phyloP scores from a whole-genome alignment of 2,329 filamentous ascomycete species.

The Grosmannia serpens region DNA sequence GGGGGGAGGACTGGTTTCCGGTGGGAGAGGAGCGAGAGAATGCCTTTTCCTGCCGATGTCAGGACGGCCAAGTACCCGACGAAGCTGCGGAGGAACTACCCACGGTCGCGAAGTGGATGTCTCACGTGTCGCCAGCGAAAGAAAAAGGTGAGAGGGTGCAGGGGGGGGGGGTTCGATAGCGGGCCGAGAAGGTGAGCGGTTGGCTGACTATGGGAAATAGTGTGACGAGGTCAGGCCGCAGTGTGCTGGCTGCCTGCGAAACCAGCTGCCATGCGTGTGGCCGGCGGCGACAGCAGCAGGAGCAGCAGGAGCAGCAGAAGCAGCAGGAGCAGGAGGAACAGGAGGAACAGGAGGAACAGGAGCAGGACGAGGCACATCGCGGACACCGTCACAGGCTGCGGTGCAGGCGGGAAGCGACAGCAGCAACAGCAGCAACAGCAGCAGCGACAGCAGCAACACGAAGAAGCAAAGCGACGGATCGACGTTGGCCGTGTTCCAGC shows the following conservation, averaged over 20 bases:
- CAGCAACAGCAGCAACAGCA: not conserved
- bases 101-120: slow-evolving; percentile 12
- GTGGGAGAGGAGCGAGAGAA: not conserved
- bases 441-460: not conserved
- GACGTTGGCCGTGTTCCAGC: not conserved
- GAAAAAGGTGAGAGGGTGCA: slow-evolving; percentile 10
- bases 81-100: slow-evolving; percentile 12
- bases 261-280: slow-evolving; percentile 11
- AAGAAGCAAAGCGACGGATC: not conserved
- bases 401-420: not conserved
- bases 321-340: not conserved
- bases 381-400: not conserved
- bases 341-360: not conserved
- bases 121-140: slow-evolving; percentile 13
- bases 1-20: not conserved
- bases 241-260: slow-evolving; percentile 11
- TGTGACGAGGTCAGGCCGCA: slow-evolving; percentile 11
- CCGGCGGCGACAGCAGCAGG: not conserved
- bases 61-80: slow-evolving; percentile 13
- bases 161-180: too few species aligned
- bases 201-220: slow-evolving; percentile 1
- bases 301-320: not conserved
- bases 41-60: not conserved
- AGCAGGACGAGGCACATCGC: too few species aligned
- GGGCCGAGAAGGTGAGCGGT: too few species aligned